Base-by-base conservation (phyloP, 1,284 basidiomycete genomes). In the Phenoliferia sp. region DNA sequence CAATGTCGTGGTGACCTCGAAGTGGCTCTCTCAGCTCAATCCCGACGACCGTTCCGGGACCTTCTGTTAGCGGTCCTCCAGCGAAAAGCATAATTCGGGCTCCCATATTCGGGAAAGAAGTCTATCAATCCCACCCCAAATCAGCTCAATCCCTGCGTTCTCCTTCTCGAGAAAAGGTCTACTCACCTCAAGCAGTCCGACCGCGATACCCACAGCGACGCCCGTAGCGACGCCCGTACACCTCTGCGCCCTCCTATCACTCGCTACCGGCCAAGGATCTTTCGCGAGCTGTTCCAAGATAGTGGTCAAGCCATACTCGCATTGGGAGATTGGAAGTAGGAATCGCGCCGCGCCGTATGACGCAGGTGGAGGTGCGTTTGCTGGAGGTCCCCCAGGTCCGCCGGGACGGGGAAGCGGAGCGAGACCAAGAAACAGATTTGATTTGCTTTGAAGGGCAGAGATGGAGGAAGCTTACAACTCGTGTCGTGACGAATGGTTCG, bases 1-100 rank as follows among this genome's bases (percentile, higher is more conserved):
- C 96, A 77, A 99, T 99, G 79, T 99, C 95, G 82, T 99, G 95
- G 80, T 99, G 96, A 3, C 94, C 98, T 67, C 96, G 90, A 74
- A 99, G 98, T 2, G 95, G 93, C 79, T 99, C 95, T 80, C 93
- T 91, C 60, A 99, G 84, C 81, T 99, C 95, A 75, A 93, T 92
- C 79, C 86, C 89, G 67, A 99, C 96, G 50, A 98, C 95, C 86
- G 95, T 88, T 36, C 96, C 96, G 0, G 95, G 95, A 3, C 95
- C 95, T 78, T 98, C 94, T 3, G 95, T 97, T 28, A 90, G 89
- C n/a, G 95, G 92, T 34, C 95, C 95, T 78, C 95, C 96, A 57
- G 93, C 83, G 79, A 99, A 99, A 60, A 98, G 81, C 92, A 99
- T 96, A 80, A 99, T 90, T 60, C 95, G 86, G 26, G 88, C 94